Conservation (phyloP, 305 asterid species). For the Coffea humblotiana region DNA sequence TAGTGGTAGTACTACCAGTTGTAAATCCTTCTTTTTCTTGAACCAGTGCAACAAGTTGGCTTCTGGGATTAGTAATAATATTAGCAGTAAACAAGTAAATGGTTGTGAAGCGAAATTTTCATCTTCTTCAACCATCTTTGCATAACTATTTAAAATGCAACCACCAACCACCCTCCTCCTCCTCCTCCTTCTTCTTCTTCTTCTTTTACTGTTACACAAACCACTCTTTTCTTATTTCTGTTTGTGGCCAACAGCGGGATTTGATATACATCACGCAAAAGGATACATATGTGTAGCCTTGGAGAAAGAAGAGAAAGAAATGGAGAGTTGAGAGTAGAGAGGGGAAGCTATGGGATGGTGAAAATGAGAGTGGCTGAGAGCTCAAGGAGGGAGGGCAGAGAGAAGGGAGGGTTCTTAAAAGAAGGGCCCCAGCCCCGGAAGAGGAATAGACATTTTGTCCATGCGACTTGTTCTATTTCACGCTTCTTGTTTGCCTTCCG, state of each 20-base stretch:
- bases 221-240: not conserved
- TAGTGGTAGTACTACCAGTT: not conserved
- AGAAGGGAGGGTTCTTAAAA: not conserved
- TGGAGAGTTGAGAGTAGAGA: not conserved
- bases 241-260: not conserved
- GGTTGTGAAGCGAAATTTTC: not conserved
- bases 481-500: slow-evolving; percentile 15
- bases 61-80: not conserved
- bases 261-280: not conserved
- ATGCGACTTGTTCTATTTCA: slow-evolving; percentile 3
- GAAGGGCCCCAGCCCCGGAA: not conserved
- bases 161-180: not conserved
- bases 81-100: not conserved
- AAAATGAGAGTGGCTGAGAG: not conserved
- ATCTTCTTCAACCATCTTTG: slow-evolving; percentile 8
- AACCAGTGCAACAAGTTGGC: slow-evolving; percentile 1
- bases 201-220: not conserved
- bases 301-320: not conserved
- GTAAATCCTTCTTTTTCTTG: not conserved
- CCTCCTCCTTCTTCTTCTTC: not conserved
- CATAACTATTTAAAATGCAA: too few relatives aligned
- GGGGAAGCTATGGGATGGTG: not conserved
- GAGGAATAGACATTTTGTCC: slow-evolving; percentile 16
- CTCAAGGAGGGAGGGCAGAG: not conserved
- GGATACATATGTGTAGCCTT: not conserved